phyloP scores from a whole-genome alignment of 2,329 filamentous ascomycete species.

The Talaromyces sp. region DNA sequence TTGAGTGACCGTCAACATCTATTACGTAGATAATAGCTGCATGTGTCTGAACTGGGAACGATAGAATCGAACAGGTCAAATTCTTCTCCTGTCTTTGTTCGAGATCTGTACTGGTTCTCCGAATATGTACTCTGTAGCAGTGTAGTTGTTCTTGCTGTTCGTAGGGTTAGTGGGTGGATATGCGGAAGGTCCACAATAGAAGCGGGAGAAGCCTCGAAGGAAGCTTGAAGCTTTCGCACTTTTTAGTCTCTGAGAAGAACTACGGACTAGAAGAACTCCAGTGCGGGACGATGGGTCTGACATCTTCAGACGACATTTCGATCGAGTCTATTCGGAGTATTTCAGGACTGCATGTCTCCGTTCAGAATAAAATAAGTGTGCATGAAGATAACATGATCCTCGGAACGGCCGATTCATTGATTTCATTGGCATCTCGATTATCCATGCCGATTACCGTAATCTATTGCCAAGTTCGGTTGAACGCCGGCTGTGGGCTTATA shows the following conservation, averaged over 20 bases:
- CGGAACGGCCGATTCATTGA: too few relatives aligned
- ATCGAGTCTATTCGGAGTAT: too few relatives aligned
- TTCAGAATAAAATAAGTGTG: too few relatives aligned
- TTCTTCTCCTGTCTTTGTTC: background rate
- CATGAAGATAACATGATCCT: too few relatives aligned
- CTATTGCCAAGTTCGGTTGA: too few relatives aligned
- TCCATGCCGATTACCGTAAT: background rate
- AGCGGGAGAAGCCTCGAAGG: constrained; percentile 17
- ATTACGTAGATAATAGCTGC: background rate
- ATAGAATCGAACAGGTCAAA: background rate
- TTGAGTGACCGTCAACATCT: background rate
- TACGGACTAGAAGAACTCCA: too few relatives aligned
- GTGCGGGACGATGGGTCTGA: constrained; percentile 13
- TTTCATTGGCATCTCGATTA: background rate
- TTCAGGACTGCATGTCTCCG: too few relatives aligned
- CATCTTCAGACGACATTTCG: too few relatives aligned
- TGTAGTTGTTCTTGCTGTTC: too few relatives aligned
- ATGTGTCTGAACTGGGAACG: background rate
- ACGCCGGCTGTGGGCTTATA: background rate
- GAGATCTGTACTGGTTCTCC: too few relatives aligned
- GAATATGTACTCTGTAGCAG: too few relatives aligned
- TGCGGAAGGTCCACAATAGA: constrained; percentile 15
- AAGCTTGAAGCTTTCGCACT: constrained; percentile 6
- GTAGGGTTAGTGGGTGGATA: background rate
- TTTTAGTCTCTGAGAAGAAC: background rate